Conservation (phyloP, 2,329 filamentous ascomycete species). For the Scedosporium dehoogii region DNA sequence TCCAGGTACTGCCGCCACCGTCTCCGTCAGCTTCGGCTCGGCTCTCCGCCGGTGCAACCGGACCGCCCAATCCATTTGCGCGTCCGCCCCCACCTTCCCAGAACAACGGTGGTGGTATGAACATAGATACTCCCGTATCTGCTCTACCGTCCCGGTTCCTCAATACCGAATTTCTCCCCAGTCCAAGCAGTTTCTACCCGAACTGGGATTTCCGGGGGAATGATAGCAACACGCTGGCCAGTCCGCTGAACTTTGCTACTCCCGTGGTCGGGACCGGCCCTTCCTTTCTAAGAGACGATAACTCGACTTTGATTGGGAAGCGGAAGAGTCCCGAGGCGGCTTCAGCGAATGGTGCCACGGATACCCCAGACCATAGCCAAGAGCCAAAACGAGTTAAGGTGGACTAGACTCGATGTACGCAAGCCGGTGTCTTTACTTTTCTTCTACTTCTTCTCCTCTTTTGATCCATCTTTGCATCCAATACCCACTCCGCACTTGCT, state of each 20-base stretch:
- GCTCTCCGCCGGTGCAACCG: constrained; percentile 81
- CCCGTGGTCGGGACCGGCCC: constrained; percentile 56
- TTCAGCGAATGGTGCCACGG: constrained; percentile 24
- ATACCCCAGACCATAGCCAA: constrained; percentile 29
- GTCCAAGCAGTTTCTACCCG: constrained; percentile 77
- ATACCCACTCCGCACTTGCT: not conserved
- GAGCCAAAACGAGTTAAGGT: constrained; percentile 46
- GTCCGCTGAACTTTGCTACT: constrained; percentile 86
- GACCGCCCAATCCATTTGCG: constrained; percentile 92
- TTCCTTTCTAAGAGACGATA: constrained; percentile 52
- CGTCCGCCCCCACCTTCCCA: constrained; percentile 64
- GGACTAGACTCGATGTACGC: constrained; percentile 21
- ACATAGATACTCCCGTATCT: constrained; percentile 67
- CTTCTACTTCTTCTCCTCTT: not conserved
- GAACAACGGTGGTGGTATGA: constrained; percentile 29
- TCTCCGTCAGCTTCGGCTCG: constrained; percentile 81
- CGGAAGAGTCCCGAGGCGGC: constrained; percentile 45
- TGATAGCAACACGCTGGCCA: constrained; percentile 81
- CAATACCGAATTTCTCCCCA: constrained; percentile 76
- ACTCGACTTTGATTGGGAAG: constrained; percentile 22
- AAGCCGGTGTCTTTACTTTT: not conserved
- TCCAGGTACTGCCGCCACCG: constrained; percentile 76
- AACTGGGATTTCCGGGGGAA: constrained; percentile 71
- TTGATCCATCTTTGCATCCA: not conserved
- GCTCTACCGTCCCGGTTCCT: constrained; percentile 88